Evolutionary conservation across 192 early-diverging fungal species (phyloP).

Genomic region (Coemansia sp.): DNA sequence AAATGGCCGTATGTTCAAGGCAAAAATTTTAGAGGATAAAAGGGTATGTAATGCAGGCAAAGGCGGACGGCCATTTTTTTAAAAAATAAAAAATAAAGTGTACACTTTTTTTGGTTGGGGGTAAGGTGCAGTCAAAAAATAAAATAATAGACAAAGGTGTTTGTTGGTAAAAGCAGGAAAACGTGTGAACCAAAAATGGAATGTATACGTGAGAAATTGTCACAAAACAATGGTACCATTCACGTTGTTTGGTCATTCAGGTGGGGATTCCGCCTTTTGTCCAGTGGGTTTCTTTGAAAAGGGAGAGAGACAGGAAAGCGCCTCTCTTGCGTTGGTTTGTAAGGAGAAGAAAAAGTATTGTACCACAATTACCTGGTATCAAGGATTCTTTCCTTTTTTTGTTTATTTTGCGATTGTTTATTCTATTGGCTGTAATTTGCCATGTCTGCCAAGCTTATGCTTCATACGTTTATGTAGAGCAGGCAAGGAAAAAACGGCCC

Average conservation of each 20-base stretch:
- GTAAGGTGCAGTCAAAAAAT: neutral
- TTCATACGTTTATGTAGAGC: neutral
- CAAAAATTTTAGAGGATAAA: too few relatives aligned
- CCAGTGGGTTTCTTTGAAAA: neutral
- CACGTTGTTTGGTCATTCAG: neutral
- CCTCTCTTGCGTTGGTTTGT: slow-evolving; percentile 1
- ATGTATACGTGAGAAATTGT: neutral
- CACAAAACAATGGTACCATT: neutral
- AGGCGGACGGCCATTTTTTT: too few relatives aligned
- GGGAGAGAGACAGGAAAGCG: neutral
- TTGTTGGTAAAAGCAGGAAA: neutral
- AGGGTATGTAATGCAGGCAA: too few relatives aligned
- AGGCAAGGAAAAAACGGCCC: neutral
- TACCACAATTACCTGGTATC: neutral
- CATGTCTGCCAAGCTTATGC: neutral
- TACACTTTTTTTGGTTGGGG: slow-evolving; percentile 1
- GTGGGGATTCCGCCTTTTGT: neutral
- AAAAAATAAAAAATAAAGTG: too few relatives aligned
- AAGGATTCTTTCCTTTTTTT: neutral
- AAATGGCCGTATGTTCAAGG: too few relatives aligned
- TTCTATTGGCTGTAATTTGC: slow-evolving; percentile 3
- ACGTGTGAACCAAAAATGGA: slow-evolving; percentile 8
- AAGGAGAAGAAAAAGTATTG: neutral
- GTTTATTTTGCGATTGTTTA: neutral
- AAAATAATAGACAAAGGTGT: neutral